Percentiles rank a stretch among this genome's conserved stretches.
These are phyloP conservation scores for Diversispora epigaea DNA, from an alignment of 192 early-diverging fungal genomes.

Conservation along the genomic window DNA sequence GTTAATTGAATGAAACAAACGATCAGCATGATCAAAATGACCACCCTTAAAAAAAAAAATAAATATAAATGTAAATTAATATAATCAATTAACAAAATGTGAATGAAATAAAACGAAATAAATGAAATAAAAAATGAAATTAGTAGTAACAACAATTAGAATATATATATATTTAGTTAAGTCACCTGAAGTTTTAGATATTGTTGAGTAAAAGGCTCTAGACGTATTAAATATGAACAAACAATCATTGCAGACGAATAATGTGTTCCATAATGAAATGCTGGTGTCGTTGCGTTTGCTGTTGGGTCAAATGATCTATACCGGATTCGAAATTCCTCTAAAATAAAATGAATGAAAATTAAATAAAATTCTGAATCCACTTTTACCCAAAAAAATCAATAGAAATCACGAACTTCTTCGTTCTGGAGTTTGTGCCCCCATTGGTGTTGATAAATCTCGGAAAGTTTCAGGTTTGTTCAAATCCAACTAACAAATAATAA, in stretches of 20 bases:
- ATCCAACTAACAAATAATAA: constrained; percentile 60
- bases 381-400: too few species aligned
- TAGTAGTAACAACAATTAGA: neutral
- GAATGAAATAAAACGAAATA: too few species aligned
- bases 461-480: constrained; percentile 71
- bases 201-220: constrained; percentile 88
- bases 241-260: constrained; percentile 93
- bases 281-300: constrained; percentile 47
- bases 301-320: constrained; percentile 64
- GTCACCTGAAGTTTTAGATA: constrained; percentile 67
- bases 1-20: constrained; percentile 74
- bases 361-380: too few species aligned
- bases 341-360: too few species aligned
- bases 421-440: constrained; percentile 78
- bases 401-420: constrained; percentile 46
- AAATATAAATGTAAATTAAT: too few species aligned
- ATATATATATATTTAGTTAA: neutral
- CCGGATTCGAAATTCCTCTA: constrained; percentile 63
- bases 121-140: too few species aligned
- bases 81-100: too few species aligned
- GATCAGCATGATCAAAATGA: constrained; percentile 81
- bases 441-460: constrained; percentile 88
- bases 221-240: constrained; percentile 81
- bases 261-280: constrained; percentile 96
- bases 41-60: constrained; percentile 61